These are phyloP conservation scores for Heliamphora exappendiculata DNA, from an alignment of 148 eudicot genomes.

Conservation along the genomic window DNA sequence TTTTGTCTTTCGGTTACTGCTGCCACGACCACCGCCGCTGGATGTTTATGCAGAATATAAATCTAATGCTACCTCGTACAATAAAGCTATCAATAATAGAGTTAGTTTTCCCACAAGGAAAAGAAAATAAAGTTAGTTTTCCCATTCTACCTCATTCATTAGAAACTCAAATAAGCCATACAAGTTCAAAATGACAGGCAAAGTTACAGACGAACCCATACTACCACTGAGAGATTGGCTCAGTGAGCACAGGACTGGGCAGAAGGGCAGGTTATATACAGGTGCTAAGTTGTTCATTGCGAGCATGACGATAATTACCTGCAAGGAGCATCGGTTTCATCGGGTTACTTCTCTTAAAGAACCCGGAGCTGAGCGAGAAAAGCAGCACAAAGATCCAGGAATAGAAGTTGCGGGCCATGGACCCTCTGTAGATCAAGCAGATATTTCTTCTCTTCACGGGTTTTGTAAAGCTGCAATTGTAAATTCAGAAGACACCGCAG, in stretches of 20 bases:
- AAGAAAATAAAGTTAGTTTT: neutral
- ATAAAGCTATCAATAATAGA: neutral
- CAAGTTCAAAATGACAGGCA: neutral
- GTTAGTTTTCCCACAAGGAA: too few species aligned
- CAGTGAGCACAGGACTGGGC: neutral
- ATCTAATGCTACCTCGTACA: neutral
- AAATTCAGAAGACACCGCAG: neutral
- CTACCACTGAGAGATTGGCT: constrained; percentile 15
- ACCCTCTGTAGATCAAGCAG: constrained; percentile 89
- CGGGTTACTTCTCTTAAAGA: constrained; percentile 30
- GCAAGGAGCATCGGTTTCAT: constrained; percentile 6
- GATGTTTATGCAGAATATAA: too few species aligned
- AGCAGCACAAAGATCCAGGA: constrained; percentile 87
- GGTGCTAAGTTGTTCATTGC: constrained; percentile 13
- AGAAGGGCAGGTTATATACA: constrained; percentile 17
- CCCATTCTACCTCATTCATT: neutral
- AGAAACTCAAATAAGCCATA: neutral
- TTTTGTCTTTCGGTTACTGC: too few species aligned
- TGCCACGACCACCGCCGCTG: too few species aligned
- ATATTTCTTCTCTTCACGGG: constrained; percentile 76
- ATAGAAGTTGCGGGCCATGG: constrained; percentile 81
- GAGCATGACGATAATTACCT: neutral
- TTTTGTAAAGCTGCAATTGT: constrained; percentile 66
- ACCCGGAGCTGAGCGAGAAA: constrained; percentile 95
- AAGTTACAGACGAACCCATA: neutral